Percentiles rank a stretch among this genome's conserved stretches.
Conservation (phyloP, 2,329 filamentous ascomycete genomes). For the Claviceps monticola region DNA sequence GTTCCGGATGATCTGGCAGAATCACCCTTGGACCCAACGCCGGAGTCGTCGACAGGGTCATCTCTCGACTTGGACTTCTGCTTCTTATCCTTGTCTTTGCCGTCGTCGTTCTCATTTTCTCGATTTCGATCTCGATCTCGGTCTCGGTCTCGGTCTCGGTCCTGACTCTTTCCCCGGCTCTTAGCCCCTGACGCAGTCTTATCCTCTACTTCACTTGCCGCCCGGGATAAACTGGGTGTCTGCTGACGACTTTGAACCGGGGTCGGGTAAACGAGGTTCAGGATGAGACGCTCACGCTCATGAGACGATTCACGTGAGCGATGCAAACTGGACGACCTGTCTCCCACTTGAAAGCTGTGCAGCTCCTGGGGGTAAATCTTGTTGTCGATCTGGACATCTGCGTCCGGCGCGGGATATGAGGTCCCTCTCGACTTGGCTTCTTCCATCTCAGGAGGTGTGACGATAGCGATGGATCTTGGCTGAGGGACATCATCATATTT, state of each 20-base stretch:
- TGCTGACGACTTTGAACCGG: conserved; percentile 28
- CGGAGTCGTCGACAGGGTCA: conserved; percentile 19
- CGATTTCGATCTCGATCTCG: neutral
- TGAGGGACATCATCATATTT: conserved; percentile 33
- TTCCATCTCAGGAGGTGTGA: conserved; percentile 40
- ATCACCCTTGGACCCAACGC: conserved; percentile 27
- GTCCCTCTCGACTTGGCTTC: conserved; percentile 25
- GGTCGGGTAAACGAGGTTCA: conserved; percentile 49
- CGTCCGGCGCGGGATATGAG: conserved; percentile 43
- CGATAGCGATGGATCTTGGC: conserved; percentile 29
- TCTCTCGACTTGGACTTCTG: conserved; percentile 10
- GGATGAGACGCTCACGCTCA: conserved; percentile 40
- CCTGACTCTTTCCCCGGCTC: neutral
- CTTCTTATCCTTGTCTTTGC: conserved; percentile 4
- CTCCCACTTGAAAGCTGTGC: conserved; percentile 18
- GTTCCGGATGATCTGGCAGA: conserved; percentile 17
- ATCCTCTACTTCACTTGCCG: neutral
- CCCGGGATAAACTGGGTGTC: conserved; percentile 25
- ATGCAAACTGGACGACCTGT: conserved; percentile 20
- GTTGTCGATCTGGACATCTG: conserved; percentile 50
- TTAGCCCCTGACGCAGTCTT: neutral
- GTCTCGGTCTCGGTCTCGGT: neutral
- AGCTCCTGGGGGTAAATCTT: conserved; percentile 40
- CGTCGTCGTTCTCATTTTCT: neutral
- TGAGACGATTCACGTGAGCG: conserved; percentile 37